Base-by-base conservation (phyloP, 2,329 filamentous ascomycete species). In the Calonectria pauciramosa region DNA sequence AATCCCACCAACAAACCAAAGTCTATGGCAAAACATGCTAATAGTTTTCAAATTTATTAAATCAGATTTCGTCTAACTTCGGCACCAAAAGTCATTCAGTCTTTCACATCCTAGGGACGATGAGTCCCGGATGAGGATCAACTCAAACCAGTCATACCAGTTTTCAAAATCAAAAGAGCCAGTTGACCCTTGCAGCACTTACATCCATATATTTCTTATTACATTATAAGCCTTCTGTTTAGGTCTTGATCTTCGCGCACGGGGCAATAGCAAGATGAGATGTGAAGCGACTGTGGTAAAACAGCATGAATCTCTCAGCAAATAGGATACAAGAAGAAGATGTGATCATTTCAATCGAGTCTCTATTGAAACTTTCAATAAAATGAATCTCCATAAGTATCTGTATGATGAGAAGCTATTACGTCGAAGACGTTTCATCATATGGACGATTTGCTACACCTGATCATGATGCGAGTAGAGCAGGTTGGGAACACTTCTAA, bases 41-140 rank as follows among this genome's bases (percentile, higher is more conserved):
- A 44, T 44, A 18, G 16, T 18, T 44, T 44, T 9, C 7, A n/a
- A 44, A 9, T n/a, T 7, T 14, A 44, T 44, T 14, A 20, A 20
- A 20, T 10, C 18, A 20, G 3, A 2, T 3, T 1, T n/a, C 41
- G n/a, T 10, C 8, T 8, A 20, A 3, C 8, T 2, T 3, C 0
- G 8, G 7, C 41, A 44, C 7, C 41, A n/a, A 44, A 18, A 7
- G 41, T n/a, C 41, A 4, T 18, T 7, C 41, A 44, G n/a, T 44
- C 8, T 10, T 44, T 4, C 18, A 10, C 41, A n/a, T 20, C 7
- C 18, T 7, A 10, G 41, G 3, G 41, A 44, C 4, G 7, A 44
- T n/a, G 8, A 10, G 14, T 44, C 18, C 18, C 16, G 38, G 14
- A 0, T 41, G 16, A 20, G 18, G 18, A 44, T 10, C 5, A 44